Evolutionary conservation across 1,139 yeast genomes (phyloP).

Genomic region (Suzukiozyma palmioleophila): DNA sequence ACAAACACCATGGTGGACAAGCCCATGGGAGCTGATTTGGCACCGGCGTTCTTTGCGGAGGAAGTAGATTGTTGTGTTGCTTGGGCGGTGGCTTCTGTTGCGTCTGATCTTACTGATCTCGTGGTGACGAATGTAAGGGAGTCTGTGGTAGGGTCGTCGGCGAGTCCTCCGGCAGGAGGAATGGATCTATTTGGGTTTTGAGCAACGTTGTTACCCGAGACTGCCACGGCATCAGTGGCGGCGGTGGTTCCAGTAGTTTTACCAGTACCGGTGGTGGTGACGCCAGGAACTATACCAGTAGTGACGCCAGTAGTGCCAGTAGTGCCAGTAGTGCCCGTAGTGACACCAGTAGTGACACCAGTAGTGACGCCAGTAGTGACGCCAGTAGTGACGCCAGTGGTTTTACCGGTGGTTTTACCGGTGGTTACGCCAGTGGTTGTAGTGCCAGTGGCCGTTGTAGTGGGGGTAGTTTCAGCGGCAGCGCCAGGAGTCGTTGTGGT

Average conservation of each 20-base stretch:
- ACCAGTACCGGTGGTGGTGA: slow-evolving; percentile 3
- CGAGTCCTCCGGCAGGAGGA: slow-evolving; percentile 11
- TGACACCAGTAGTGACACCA: slow-evolving; percentile 7
- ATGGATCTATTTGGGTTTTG: slow-evolving; percentile 10
- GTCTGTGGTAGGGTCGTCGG: slow-evolving; percentile 9
- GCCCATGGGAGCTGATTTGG: not conserved
- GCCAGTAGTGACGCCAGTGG: slow-evolving; percentile 8
- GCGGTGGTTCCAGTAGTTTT: slow-evolving; percentile 1
- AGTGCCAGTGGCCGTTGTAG: slow-evolving; percentile 10
- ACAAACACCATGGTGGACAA: slow-evolving; percentile 3
- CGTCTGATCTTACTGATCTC: slow-evolving; percentile 12
- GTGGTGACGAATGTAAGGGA: slow-evolving; percentile 17
- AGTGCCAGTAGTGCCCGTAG: slow-evolving; percentile 7
- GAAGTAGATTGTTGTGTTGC: slow-evolving; percentile 4
- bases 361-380: slow-evolving; percentile 7
- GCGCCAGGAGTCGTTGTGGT: slow-evolving; percentile 9
- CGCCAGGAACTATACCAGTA: slow-evolving; percentile 8
- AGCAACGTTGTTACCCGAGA: slow-evolving; percentile 5
- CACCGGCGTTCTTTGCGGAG: not conserved
- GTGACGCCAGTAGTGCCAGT: slow-evolving; percentile 6
- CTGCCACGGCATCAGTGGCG: slow-evolving; percentile 4
- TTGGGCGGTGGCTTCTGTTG: slow-evolving; percentile 8
- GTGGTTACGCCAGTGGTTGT: slow-evolving; percentile 10
- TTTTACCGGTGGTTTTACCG: slow-evolving; percentile 11
- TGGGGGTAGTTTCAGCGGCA: slow-evolving; percentile 10